Evolutionary conservation across 1,284 basidiomycete genomes (phyloP).

Genomic region (Ceratobasidium sp.): DNA sequence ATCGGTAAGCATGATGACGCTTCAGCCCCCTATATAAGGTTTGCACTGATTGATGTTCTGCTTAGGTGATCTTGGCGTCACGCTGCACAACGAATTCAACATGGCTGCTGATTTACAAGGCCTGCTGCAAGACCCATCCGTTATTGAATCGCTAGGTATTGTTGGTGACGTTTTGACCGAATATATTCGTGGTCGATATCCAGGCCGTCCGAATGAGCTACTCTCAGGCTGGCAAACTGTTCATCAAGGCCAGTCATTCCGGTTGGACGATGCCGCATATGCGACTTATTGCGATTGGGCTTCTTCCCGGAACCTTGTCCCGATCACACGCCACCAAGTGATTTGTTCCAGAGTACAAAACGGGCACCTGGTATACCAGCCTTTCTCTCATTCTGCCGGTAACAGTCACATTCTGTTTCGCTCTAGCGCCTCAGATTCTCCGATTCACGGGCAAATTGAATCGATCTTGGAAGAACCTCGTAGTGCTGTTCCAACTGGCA

Average conservation of each 20-base stretch:
- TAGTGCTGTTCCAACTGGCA: neutral
- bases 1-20: conserved; percentile 32
- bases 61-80: conserved; percentile 10
- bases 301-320: neutral
- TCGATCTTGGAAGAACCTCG: neutral
- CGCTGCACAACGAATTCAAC: conserved; percentile 23
- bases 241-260: no score
- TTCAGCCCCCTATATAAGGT: neutral
- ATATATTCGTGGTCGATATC: no score
- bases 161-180: neutral
- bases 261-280: neutral
- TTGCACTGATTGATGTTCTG: neutral
- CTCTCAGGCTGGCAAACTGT: no score
- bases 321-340: neutral
- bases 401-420: neutral
- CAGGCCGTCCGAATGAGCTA: no score
- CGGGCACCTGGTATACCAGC: neutral
- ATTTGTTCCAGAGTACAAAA: neutral
- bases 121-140: neutral
- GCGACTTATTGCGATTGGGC: neutral
- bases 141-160: neutral
- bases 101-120: neutral
- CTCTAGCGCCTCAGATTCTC: neutral
- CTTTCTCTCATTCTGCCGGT: neutral
- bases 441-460: neutral